These are phyloP conservation scores for Ampelocalamus luodianensis DNA, from an alignment of 176 grass and related monocot genomes.

Conservation along the genomic window DNA sequence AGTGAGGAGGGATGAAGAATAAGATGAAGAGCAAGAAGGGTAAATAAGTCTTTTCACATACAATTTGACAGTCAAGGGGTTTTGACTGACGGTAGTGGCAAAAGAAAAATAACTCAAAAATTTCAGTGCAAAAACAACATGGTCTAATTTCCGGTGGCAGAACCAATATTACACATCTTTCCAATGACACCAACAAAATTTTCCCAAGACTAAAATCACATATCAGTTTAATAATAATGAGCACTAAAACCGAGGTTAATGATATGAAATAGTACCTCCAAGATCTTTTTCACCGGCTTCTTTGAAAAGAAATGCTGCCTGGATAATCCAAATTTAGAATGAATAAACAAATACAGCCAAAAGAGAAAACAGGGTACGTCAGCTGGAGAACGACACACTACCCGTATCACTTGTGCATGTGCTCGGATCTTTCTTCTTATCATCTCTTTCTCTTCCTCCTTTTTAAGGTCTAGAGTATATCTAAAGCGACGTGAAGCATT, in stretches of 20 bases:
- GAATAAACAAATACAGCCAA: background rate
- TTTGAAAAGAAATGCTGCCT: conserved; percentile 92
- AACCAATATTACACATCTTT: no score
- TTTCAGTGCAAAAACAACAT: no score
- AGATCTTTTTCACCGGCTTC: conserved; percentile 74
- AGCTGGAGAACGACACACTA: conserved; percentile 42
- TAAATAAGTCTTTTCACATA: no score
- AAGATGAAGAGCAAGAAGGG: no score
- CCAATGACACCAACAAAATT: no score
- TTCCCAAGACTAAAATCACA: background rate
- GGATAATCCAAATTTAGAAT: conserved; percentile 59
- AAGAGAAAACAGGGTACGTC: conserved; percentile 9
- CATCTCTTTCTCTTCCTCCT: conserved; percentile 75
- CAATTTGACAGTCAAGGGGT: no score
- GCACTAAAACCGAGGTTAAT: conserved; percentile 14
- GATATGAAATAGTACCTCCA: conserved; percentile 45
- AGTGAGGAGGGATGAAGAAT: no score
- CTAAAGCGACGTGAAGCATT: conserved; percentile 86
- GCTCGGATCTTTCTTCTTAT: conserved; percentile 70
- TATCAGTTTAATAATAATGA: conserved; percentile 16
- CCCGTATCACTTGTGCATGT: conserved; percentile 86
- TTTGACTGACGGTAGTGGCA: no score
- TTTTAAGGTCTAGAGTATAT: conserved; percentile 88
- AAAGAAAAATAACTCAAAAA: no score
- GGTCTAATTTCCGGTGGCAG: no score